These are phyloP conservation scores for Torulaspora indica DNA, from an alignment of 805 yeast species.

Conservation along the genomic window DNA sequence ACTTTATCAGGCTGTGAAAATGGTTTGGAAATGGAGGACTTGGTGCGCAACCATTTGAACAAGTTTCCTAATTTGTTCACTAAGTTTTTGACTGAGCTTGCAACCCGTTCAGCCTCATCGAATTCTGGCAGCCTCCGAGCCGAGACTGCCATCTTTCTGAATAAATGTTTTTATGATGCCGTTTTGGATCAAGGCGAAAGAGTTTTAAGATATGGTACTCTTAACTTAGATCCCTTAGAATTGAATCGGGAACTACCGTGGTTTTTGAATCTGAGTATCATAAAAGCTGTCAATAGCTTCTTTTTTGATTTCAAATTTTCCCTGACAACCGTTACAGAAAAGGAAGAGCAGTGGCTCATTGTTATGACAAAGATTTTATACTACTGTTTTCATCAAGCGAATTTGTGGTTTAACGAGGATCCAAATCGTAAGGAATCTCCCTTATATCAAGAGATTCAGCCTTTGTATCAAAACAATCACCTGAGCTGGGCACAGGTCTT, in stretches of 20 bases:
- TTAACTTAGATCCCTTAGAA: slow-evolving; percentile 33
- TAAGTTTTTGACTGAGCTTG: slow-evolving; percentile 23
- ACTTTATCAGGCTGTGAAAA: slow-evolving; percentile 9
- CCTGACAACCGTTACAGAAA: slow-evolving; percentile 6
- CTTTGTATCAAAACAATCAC: slow-evolving; percentile 28
- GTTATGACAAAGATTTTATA: slow-evolving; percentile 43
- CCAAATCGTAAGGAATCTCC: slow-evolving; percentile 17
- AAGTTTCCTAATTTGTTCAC: slow-evolving; percentile 27
- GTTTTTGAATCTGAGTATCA: slow-evolving; percentile 43
- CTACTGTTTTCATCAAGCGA: slow-evolving; percentile 36
- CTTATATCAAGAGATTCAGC: slow-evolving; percentile 32
- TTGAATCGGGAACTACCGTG: slow-evolving; percentile 39
- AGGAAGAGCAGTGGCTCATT: slow-evolving; percentile 25
- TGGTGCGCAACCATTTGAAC: slow-evolving; percentile 29
- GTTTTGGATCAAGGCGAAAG: slow-evolving; percentile 42
- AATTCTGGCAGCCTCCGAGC: slow-evolving; percentile 20
- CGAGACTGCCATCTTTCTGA: slow-evolving; percentile 24
- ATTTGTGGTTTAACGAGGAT: slow-evolving; percentile 34
- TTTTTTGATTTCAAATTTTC: slow-evolving; percentile 35
- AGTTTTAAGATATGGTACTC: slow-evolving; percentile 32
- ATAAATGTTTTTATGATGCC: slow-evolving; percentile 28
- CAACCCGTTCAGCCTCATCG: slow-evolving; percentile 3
- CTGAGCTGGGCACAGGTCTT: slow-evolving; percentile 56
- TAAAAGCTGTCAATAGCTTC: slow-evolving; percentile 40
- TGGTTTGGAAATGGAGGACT: slow-evolving; percentile 16